phyloP scores from a whole-genome alignment of 768 basidiomycete species.

The Heimioporus sp. region DNA sequence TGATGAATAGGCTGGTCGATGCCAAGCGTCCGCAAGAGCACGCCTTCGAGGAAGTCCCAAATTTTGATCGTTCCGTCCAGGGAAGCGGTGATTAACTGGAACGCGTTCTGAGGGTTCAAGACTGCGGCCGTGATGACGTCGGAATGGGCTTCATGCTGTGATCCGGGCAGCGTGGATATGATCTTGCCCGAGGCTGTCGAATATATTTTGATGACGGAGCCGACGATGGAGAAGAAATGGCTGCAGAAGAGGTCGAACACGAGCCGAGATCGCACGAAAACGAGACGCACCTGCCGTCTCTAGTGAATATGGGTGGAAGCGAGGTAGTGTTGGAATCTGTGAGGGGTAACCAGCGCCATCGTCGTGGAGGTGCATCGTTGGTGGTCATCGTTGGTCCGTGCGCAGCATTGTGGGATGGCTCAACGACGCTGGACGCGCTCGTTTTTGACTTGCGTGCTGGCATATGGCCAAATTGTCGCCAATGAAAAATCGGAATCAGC shows the following conservation, averaged over 20 bases:
- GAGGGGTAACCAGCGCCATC: slow-evolving; percentile 64
- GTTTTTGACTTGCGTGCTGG: slow-evolving; percentile 48
- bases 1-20: slow-evolving; percentile 67
- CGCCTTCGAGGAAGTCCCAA: slow-evolving; percentile 93
- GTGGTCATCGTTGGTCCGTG: slow-evolving; percentile 15
- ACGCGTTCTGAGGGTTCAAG: slow-evolving; percentile 81
- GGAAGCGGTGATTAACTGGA: slow-evolving; percentile 87
- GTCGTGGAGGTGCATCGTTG: slow-evolving; percentile 1
- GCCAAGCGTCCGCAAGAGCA: slow-evolving; percentile 71
- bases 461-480: slow-evolving; percentile 16
- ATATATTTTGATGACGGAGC: slow-evolving; percentile 81
- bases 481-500: slow-evolving; percentile 21
- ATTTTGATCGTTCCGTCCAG: slow-evolving; percentile 80
- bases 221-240: slow-evolving; percentile 86
- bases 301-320: slow-evolving; percentile 78
- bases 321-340: slow-evolving; percentile 65
- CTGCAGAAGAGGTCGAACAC: slow-evolving; percentile 37
- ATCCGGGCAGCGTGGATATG: slow-evolving; percentile 76
- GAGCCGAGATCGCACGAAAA: slow-evolving; percentile 9
- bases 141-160: slow-evolving; percentile 37
- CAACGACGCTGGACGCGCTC: slow-evolving; percentile 39
- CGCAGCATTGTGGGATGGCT: slow-evolving; percentile 13
- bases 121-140: slow-evolving; percentile 69
- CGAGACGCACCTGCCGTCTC: slow-evolving; percentile 72
- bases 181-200: slow-evolving; percentile 76